These are phyloP conservation scores for Penicillium sp. DNA, from an alignment of 2,329 filamentous ascomycete species.

Conservation along the genomic window DNA sequence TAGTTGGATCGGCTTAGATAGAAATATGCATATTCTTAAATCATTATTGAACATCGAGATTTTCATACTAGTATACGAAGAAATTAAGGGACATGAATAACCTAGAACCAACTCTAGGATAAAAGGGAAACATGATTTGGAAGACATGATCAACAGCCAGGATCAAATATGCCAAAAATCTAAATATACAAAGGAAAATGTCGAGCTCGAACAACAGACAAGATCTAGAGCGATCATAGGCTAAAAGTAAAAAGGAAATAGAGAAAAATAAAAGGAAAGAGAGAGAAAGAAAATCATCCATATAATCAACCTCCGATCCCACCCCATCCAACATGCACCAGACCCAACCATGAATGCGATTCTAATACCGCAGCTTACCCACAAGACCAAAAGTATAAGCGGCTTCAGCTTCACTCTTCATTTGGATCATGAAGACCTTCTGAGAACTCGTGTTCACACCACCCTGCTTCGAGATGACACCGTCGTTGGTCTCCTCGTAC, in stretches of 20 bases:
- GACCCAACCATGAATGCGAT: constrained; percentile 1
- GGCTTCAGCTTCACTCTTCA: constrained; percentile 55
- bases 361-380: constrained; percentile 52
- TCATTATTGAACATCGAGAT: too few species aligned
- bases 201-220: constrained; percentile 8
- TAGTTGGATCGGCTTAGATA: too few species aligned
- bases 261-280: not conserved
- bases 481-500: constrained; percentile 73
- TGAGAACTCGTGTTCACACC: constrained; percentile 60
- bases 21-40: not conserved
- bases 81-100: too few species aligned
- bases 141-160: constrained; percentile 9
- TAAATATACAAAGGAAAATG: constrained; percentile 23
- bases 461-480: constrained; percentile 52
- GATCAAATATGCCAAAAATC: constrained; percentile 7
- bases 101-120: not conserved
- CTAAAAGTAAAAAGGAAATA: not conserved
- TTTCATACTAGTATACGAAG: too few species aligned
- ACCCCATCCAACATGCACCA: constrained; percentile 7
- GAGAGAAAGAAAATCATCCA: not conserved
- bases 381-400: constrained; percentile 57
- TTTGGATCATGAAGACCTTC: constrained; percentile 66
- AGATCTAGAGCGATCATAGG: constrained; percentile 7
- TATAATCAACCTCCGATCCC: not conserved
- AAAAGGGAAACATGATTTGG: not conserved